These are phyloP conservation scores for Kregervanrija fluxuum DNA, from an alignment of 805 yeast genomes.

Conservation along the genomic window DNA sequence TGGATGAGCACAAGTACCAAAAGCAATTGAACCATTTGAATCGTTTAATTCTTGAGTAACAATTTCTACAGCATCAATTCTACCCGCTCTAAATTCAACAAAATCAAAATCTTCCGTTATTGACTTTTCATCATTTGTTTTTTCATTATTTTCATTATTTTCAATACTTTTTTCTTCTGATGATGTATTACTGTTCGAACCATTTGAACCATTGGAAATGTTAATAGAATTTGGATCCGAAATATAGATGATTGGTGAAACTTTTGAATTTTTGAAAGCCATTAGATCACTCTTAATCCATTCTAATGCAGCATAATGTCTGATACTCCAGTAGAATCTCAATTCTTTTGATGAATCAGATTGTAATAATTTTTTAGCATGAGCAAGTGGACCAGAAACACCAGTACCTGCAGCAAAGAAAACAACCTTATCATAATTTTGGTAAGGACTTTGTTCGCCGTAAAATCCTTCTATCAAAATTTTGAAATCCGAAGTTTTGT, in stretches of 20 bases:
- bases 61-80: slow-evolving; percentile 33
- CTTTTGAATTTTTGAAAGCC: slow-evolving; percentile 26
- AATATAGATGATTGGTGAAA: slow-evolving; percentile 35
- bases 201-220: slow-evolving; percentile 1
- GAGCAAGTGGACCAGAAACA: slow-evolving; percentile 50
- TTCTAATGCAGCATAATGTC: slow-evolving; percentile 42
- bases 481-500: slow-evolving; percentile 21
- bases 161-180: not conserved
- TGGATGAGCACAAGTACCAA: slow-evolving; percentile 45
- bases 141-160: no score
- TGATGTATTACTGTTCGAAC: slow-evolving; percentile 2
- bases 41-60: slow-evolving; percentile 31
- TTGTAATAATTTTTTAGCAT: slow-evolving; percentile 29
- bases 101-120: slow-evolving; percentile 20
- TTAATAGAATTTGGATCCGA: slow-evolving; percentile 26
- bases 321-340: slow-evolving; percentile 57
- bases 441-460: slow-evolving; percentile 47
- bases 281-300: slow-evolving; percentile 42
- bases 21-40: slow-evolving; percentile 34
- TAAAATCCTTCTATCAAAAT: slow-evolving; percentile 65
- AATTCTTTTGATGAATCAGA: slow-evolving; percentile 27
- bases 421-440: slow-evolving; percentile 45
- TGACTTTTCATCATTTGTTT: not conserved
- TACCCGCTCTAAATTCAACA: slow-evolving; percentile 37
- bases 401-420: slow-evolving; percentile 74